Conservation (phyloP, 179 eudicot species). For the Patellifolia procumbens region DNA sequence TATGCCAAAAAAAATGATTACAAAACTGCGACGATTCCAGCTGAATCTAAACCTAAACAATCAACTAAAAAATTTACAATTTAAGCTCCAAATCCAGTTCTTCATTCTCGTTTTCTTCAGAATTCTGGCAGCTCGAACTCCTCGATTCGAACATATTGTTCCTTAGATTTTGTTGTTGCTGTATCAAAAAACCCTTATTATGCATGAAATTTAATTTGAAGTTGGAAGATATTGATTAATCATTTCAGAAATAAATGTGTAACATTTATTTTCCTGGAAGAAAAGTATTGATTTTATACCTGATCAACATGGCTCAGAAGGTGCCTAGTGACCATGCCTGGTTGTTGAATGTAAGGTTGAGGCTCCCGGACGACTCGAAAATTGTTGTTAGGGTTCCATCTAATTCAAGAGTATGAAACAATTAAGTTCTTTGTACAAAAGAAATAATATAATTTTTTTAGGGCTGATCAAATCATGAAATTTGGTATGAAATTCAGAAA, state of each 20-base stretch:
- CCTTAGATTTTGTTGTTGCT: conserved; percentile 24
- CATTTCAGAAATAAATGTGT: background rate
- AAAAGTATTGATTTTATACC: conserved; percentile 12
- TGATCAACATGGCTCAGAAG: conserved; percentile 35
- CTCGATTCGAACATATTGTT: background rate
- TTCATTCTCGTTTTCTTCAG: conserved; percentile 14
- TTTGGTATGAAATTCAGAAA: background rate
- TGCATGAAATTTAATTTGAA: background rate
- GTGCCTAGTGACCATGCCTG: conserved; percentile 36
- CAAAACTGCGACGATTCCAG: background rate
- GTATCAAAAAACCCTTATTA: background rate
- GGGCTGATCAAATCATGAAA: background rate
- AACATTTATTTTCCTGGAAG: background rate
- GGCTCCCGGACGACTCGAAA: background rate
- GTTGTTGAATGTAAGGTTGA: conserved; percentile 10
- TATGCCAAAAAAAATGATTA: background rate
- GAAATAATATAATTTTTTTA: too few species aligned
- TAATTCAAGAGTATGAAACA: background rate
- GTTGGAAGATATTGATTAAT: background rate
- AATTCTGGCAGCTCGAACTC: conserved; percentile 11
- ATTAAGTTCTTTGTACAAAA: background rate
- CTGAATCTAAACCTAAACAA: background rate
- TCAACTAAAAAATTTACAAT: background rate
- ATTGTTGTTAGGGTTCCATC: conserved; percentile 30
- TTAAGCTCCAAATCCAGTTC: conserved; percentile 40